Evolutionary conservation across 2,329 filamentous ascomycete genomes (phyloP), one percentile per base, ranked within the genome.

Genomic region (Ophiocordyceps sinensis): DNA sequence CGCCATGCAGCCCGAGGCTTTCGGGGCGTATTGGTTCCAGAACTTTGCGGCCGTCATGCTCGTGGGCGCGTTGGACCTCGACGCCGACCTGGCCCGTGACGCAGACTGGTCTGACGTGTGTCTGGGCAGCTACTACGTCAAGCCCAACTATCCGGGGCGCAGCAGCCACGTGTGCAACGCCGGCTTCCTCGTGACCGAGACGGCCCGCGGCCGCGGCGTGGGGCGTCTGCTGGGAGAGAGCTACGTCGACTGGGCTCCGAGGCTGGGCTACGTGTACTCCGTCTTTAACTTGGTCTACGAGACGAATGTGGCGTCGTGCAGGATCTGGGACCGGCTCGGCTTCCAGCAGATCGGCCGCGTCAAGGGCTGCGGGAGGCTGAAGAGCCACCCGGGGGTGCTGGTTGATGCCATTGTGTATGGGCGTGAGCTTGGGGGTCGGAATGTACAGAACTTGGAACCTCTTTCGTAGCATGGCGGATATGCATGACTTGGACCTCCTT

Each of bases 241-340:
- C 31, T 86, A 85, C 58, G 66, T 87, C 29, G 80, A 85, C 55
- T 86, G 80, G 78, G 81, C 82, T 14, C 80, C 82, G 26, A 75
- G 77, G 76, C 82, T 73, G 64, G 86, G 86, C 37, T 94, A 93
- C 63, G 83, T 81, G 1, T 94, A 94, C 66, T 87, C 83, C 31
- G 85, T 94, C 46, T 94, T 94, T 70, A 94, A 94, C 60, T 74
- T 94, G 37, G 87, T 94, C 6, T 94, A 94, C 65, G 86, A 94
- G 68, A 91, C 84, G 48, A 94, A 94, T 60, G 81, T 91, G 26
- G 86, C 84, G 1, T 89, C 84, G 28, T 87, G 85, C 59, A 79
- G 82, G 46, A 87, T 94, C 54, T 94, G 86, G 86, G 86, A 94
- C 61, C 83, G 80, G 2, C 73, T 94, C 28, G 86, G 86, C 44